A percentile compares a stretch with the other conserved stretches of the same genome.
Conservation (phyloP, 192 early-diverging fungal species). For the Backusella parvicylindrica region DNA sequence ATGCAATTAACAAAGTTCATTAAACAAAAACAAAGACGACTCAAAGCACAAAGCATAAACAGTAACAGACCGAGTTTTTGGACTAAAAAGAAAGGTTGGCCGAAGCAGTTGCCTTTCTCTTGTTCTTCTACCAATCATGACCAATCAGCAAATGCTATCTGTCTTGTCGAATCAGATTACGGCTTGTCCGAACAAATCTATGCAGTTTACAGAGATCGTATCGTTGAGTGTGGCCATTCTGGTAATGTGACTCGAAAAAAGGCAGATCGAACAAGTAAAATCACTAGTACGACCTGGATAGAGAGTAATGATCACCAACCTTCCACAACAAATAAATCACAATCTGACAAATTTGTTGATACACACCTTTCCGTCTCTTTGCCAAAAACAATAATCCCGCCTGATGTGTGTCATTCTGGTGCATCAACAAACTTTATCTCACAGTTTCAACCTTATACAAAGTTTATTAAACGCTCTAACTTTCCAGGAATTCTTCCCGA, state of each 20-base stretch:
- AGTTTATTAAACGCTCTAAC: conserved; percentile 14
- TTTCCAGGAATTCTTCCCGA: conserved; percentile 5
- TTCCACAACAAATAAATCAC: neutral
- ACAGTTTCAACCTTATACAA: conserved; percentile 18
- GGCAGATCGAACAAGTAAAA: neutral
- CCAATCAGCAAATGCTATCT: conserved; percentile 21
- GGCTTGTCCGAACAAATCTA: conserved; percentile 13
- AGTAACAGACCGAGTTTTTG: conserved; percentile 20
- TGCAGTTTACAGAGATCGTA: conserved; percentile 25
- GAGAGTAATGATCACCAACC: neutral
- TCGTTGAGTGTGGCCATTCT: conserved; percentile 21
- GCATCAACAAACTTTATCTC: conserved; percentile 8
- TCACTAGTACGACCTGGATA: conserved; percentile 10
- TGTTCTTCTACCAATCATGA: conserved; percentile 28
- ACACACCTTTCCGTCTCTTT: conserved; percentile 15
- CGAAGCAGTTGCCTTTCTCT: conserved; percentile 17
- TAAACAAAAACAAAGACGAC: neutral
- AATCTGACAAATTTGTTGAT: conserved; percentile 7
- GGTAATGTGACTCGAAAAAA: neutral
- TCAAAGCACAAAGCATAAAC: neutral
- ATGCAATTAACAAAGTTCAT: conserved; percentile 31
- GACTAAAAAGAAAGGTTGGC: conserved; percentile 21
- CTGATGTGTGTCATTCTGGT: neutral
- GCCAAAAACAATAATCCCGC: neutral
- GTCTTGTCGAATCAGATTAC: conserved; percentile 11